A percentile compares a stretch with the other conserved stretches of the same genome.
Evolutionary conservation across 2,329 filamentous ascomycete species (phyloP).

Genomic region (Botrytis byssoidea): DNA sequence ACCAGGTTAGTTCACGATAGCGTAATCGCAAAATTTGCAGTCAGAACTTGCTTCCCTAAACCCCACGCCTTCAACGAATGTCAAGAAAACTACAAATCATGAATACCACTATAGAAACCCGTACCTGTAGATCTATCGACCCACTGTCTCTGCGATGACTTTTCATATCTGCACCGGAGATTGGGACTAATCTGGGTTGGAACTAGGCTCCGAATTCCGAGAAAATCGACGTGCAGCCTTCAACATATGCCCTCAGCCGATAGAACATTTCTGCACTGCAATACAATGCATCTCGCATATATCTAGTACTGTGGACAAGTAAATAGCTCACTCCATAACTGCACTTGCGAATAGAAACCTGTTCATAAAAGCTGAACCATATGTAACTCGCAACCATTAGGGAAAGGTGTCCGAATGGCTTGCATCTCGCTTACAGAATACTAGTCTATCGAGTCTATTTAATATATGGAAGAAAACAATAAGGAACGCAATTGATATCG

Average conservation of each 20-base stretch:
- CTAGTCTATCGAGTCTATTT: not conserved
- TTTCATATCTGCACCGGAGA: not conserved
- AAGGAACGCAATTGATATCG: constrained; percentile 1
- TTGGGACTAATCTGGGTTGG: not conserved
- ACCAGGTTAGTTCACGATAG: not conserved
- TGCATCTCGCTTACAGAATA: constrained; percentile 1
- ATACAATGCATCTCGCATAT: not conserved
- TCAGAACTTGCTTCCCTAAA: not conserved
- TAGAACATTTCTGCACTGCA: not conserved
- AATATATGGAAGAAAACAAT: constrained; percentile 1
- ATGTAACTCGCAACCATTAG: not conserved
- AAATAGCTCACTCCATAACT: not conserved
- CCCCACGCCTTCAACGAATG: not conserved
- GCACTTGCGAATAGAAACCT: not conserved
- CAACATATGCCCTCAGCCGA: not conserved
- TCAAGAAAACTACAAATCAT: not conserved
- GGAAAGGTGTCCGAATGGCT: not conserved
- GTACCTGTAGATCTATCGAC: not conserved
- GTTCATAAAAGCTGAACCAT: not conserved
- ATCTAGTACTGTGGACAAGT: not conserved
- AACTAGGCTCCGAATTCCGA: not conserved
- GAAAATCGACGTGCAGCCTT: not conserved
- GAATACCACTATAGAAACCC: not conserved
- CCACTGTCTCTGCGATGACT: not conserved
- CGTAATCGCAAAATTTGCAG: not conserved